Percentiles rank a stretch among this genome's conserved stretches.
Evolutionary conservation across 305 asterid species (phyloP).

Genomic region (Coffea humblotiana): DNA sequence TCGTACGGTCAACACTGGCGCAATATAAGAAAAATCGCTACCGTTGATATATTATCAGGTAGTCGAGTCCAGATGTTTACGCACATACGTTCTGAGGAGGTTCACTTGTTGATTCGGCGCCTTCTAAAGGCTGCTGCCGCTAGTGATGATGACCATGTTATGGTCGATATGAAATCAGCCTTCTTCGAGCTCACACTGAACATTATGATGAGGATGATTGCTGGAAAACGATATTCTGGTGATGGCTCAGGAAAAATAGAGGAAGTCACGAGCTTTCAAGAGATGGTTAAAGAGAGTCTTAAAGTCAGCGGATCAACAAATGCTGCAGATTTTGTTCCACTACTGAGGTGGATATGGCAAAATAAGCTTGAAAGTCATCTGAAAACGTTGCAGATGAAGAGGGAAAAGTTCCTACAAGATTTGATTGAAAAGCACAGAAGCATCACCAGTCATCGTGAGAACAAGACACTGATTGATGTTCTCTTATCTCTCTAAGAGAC

Average conservation of each 20-base stretch:
- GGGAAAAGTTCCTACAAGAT: conserved; percentile 31
- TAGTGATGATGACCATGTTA: background rate
- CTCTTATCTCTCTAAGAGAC: conserved; percentile 32
- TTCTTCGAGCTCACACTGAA: conserved; percentile 26
- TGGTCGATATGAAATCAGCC: conserved; percentile 36
- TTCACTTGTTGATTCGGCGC: conserved; percentile 21
- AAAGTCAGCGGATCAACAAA: conserved; percentile 18
- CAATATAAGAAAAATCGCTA: conserved; percentile 46
- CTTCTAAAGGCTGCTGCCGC: background rate
- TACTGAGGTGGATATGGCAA: conserved; percentile 25
- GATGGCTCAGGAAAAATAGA: conserved; percentile 10
- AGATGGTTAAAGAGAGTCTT: conserved; percentile 20
- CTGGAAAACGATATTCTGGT: conserved; percentile 29
- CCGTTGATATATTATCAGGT: conserved; percentile 42
- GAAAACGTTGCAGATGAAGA: conserved; percentile 22
- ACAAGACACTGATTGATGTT: conserved; percentile 30
- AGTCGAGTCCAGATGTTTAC: conserved; percentile 29
- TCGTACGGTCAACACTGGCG: conserved; percentile 65
- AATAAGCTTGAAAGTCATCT: conserved; percentile 18
- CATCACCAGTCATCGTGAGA: background rate
- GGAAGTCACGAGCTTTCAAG: conserved; percentile 21
- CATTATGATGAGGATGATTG: conserved; percentile 29
- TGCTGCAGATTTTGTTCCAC: conserved; percentile 23
- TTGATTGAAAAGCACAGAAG: conserved; percentile 26
- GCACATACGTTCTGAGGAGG: conserved; percentile 31